A percentile compares a stretch with the other conserved stretches of the same genome.
These are phyloP conservation scores for Neurospora sp. DNA, from an alignment of 495 filamentous ascomycete genomes.

Conservation along the genomic window DNA sequence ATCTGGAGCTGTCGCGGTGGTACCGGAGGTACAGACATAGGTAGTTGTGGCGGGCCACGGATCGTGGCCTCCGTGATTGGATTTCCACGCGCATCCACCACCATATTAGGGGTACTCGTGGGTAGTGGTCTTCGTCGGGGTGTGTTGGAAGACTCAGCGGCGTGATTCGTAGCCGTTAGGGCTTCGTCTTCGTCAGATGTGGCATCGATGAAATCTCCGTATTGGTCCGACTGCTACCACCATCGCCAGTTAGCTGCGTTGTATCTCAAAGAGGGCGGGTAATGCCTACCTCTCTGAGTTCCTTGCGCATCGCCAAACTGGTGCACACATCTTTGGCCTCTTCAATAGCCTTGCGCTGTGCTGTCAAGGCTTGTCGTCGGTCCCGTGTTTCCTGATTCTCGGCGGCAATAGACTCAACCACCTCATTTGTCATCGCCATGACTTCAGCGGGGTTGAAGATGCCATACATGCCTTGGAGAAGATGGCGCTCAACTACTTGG, in stretches of 20 bases:
- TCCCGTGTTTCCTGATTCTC: constrained; percentile 31
- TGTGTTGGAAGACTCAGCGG: not conserved
- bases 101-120: not conserved
- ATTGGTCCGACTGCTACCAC: not conserved
- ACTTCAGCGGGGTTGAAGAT: constrained; percentile 29
- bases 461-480: constrained; percentile 30
- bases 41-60: not conserved
- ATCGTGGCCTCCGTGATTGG: not conserved
- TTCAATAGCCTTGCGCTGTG: constrained; percentile 29
- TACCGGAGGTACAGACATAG: not conserved
- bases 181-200: not conserved
- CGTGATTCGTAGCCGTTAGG: not conserved
- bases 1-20: not conserved
- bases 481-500: constrained; percentile 29
- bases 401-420: constrained; percentile 26
- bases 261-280: no score
- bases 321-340: constrained; percentile 31
- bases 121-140: not conserved
- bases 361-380: constrained; percentile 18
- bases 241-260: not conserved
- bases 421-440: constrained; percentile 18
- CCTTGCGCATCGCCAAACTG: constrained; percentile 31
- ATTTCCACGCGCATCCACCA: not conserved
- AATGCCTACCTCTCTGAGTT: constrained; percentile 18
- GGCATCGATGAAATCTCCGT: not conserved